Percentiles rank a stretch among this genome's conserved stretches.
These are phyloP conservation scores for Meyerozyma carpophila DNA, from an alignment of 1,139 yeast genomes.

Conservation along the genomic window DNA sequence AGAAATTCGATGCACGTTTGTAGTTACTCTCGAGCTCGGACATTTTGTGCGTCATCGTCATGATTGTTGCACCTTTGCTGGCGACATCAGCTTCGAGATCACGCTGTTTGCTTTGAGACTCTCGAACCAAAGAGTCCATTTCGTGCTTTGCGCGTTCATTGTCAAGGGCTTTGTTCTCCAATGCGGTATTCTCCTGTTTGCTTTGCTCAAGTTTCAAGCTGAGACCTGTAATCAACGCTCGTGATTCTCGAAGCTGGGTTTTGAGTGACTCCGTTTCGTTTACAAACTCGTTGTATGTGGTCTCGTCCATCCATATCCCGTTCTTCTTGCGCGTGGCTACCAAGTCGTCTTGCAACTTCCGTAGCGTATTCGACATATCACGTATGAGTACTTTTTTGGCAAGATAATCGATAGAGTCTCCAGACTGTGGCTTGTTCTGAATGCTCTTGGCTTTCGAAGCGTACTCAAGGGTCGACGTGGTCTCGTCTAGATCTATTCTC, in stretches of 20 bases:
- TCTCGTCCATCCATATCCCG: slow-evolving; percentile 58
- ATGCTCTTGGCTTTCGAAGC: slow-evolving; percentile 73
- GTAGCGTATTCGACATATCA: slow-evolving; percentile 53
- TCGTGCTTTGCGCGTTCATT: not conserved
- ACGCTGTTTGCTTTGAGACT: not conserved
- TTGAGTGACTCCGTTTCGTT: slow-evolving; percentile 25
- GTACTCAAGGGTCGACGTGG: slow-evolving; percentile 65
- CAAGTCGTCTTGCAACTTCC: slow-evolving; percentile 52
- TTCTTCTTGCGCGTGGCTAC: slow-evolving; percentile 53
- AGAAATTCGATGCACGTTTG: not conserved
- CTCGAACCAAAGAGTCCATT: not conserved
- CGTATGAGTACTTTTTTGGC: slow-evolving; percentile 56
- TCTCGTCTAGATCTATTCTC: slow-evolving; percentile 66
- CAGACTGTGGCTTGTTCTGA: slow-evolving; percentile 59
- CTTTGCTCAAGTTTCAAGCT: slow-evolving; percentile 3
- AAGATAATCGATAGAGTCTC: slow-evolving; percentile 47
- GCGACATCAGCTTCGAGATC: not conserved
- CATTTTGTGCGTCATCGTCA: not conserved
- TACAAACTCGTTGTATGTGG: slow-evolving; percentile 48
- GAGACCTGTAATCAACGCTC: slow-evolving; percentile 7
- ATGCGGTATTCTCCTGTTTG: slow-evolving; percentile 16
- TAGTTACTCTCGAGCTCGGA: not conserved
- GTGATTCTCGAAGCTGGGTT: slow-evolving; percentile 19
- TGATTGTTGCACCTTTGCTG: not conserved
- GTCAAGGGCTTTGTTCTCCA: not conserved